A percentile compares a stretch with the other conserved stretches of the same genome.
Evolutionary conservation across 257 asterid species (phyloP).

Genomic region (Cynanchum wilfordii): DNA sequence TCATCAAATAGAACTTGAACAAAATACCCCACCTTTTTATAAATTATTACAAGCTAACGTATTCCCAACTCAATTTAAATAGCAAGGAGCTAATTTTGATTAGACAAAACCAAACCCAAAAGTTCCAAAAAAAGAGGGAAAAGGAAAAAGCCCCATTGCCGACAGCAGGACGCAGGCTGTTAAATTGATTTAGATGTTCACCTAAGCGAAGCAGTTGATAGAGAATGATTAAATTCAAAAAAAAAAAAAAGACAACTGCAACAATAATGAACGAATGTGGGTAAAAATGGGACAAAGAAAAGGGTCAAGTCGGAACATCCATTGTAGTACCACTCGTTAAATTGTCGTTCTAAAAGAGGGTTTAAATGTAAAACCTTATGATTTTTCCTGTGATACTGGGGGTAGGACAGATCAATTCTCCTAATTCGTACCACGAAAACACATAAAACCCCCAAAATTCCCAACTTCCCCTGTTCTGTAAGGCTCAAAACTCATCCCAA

Average conservation of each 20-base stretch:
- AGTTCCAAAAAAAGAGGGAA: not conserved
- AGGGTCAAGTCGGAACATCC: too few relatives aligned
- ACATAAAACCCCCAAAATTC: not conserved
- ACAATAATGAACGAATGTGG: too few relatives aligned
- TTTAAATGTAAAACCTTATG: too few relatives aligned
- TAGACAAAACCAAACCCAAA: not conserved
- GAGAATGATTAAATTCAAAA: too few relatives aligned
- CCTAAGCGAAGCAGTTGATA: too few relatives aligned
- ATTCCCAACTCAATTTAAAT: not conserved
- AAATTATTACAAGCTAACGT: not conserved
- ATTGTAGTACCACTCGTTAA: too few relatives aligned
- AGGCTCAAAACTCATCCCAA: not conserved
- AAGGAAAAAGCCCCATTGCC: not conserved
- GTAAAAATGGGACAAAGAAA: too few relatives aligned
- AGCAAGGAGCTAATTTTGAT: not conserved
- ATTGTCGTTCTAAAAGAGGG: too few relatives aligned
- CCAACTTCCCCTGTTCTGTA: not conserved
- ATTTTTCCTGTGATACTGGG: not conserved
- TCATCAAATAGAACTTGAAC: not conserved
- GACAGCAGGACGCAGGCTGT: not conserved
- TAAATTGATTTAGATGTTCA: too few relatives aligned
- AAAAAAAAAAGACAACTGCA: too few relatives aligned
- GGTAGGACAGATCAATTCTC: not conserved
- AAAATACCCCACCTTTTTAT: too few relatives aligned
- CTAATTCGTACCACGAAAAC: not conserved